Evolutionary conservation across 176 grass and related monocot genomes (phyloP).

Genomic region (Zizania latifolia): DNA sequence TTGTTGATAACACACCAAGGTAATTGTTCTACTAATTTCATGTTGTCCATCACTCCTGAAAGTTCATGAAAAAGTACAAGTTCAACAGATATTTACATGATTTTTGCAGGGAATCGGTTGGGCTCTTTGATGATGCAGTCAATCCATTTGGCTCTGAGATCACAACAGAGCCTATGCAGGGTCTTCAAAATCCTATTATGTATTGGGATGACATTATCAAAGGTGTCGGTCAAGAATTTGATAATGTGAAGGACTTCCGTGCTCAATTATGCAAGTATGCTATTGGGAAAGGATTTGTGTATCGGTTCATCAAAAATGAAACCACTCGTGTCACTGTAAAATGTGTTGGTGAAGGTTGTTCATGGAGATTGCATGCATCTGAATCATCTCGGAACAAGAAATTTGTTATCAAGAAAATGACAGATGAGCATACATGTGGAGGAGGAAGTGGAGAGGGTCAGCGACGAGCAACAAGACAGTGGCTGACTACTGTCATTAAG

Average conservation of each 20-base stretch:
- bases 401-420: conserved; percentile 97
- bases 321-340: conserved; percentile 76
- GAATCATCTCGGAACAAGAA: conserved; percentile 89
- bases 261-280: conserved; percentile 91
- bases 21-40: conserved; percentile 34
- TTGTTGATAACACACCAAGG: conserved; percentile 47
- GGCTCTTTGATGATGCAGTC: conserved; percentile 56
- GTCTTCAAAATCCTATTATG: conserved; percentile 21
- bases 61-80: background rate
- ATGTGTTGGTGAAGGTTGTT: conserved; percentile 67
- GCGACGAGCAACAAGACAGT: conserved; percentile 78
- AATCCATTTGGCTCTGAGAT: conserved; percentile 53
- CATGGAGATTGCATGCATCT: conserved; percentile 90
- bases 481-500: conserved; percentile 89
- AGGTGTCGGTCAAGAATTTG: conserved; percentile 96
- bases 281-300: conserved; percentile 86
- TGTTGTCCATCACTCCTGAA: background rate
- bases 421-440: conserved; percentile 80
- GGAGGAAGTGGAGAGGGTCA: conserved; percentile 79
- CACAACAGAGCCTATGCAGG: conserved; percentile 33
- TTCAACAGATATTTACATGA: conserved; percentile 17
- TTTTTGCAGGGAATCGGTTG: conserved; percentile 42
- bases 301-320: conserved; percentile 94
- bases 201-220: conserved; percentile 71
- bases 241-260: conserved; percentile 96